Base-by-base conservation (phyloP, 495 filamentous ascomycete species). In the Trypethelium eluteriae region DNA sequence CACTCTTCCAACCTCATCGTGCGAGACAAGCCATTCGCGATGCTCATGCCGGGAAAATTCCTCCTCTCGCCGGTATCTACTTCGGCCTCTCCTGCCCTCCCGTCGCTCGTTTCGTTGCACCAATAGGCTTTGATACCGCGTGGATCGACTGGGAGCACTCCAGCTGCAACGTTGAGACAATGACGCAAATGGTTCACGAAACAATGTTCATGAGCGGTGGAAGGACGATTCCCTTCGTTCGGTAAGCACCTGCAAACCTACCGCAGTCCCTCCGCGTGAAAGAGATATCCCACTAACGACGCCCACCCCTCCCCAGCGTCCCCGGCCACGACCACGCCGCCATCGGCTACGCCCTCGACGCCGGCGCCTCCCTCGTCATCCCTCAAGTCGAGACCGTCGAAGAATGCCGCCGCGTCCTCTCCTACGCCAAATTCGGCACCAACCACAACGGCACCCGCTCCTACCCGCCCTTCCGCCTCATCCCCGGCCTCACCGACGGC, bases 361-460 rank as follows among this genome's bases (percentile, higher is more conserved):
- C 79, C 2, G 80, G 80, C 39, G 79, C 79, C 41, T 73, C 67
- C 62, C 73, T 82, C 65, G 65, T 82, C 49, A 66, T 81, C 59
- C 80, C 80, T 11, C 79, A 81, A 68, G 70, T 82, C 62, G 78
- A 82, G 32, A 82, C 79, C 6, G 79, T 80, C 66, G 76, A 75
- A 63, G 70, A 82, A 67, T 79, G 79, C 2, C 68, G 75, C 57
- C 76, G 81, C 69, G 73, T 79, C 25, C 66, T 77, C n/a, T 74
- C 76, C n/a, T 66, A 77, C 3, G 73, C 78, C 63, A 82, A 81
- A 69, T 82, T 76, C 67, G 75, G 75, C 9, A 62, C 53, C 7
- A 68, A 70, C 36, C 53, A 67, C 39, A 74, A 73, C 18, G 79
- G 80, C 35, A 78, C 70, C 0, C 78, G 80, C 7, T 81, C 72